Evolutionary conservation across 768 basidiomycete genomes (phyloP).

Genomic region (Chlorophyllum brunneum): DNA sequence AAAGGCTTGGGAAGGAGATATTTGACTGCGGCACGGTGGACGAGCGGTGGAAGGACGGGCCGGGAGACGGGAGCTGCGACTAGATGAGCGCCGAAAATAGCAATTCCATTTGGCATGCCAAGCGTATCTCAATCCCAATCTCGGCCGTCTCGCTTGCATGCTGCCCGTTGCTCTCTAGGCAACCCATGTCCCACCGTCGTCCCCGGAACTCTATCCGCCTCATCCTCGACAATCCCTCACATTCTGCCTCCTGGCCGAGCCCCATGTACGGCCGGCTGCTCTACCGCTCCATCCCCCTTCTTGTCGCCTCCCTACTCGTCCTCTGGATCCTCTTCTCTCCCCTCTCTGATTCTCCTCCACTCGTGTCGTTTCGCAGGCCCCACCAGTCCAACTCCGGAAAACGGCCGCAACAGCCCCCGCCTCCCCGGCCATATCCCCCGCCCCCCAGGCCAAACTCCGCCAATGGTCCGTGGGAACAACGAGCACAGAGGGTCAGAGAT

Average conservation of each 20-base stretch:
- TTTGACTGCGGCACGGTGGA: constrained; percentile 84
- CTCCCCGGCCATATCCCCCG: constrained; percentile 6
- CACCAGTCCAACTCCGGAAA: background rate
- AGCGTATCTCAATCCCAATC: too few relatives aligned
- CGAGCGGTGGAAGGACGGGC: constrained; percentile 92
- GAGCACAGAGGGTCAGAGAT: constrained; percentile 50
- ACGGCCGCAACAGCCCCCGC: background rate
- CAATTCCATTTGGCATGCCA: background rate
- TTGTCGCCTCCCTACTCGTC: background rate
- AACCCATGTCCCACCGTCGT: too few relatives aligned
- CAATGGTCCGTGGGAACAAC: constrained; percentile 34
- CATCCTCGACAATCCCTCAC: background rate
- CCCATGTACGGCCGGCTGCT: constrained; percentile 3
- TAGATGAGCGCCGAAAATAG: constrained; percentile 24
- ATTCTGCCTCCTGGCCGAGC: background rate
- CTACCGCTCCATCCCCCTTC: constrained; percentile 4
- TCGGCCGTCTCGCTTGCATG: too few relatives aligned
- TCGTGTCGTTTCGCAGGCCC: background rate
- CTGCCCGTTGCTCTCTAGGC: too few relatives aligned
- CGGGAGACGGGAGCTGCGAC: constrained; percentile 85
- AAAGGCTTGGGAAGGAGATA: constrained; percentile 72
- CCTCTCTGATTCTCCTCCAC: background rate
- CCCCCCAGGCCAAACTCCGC: background rate
- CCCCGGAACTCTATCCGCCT: too few relatives aligned
- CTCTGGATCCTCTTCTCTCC: constrained; percentile 11